Evolutionary conservation across 371 early-diverging fungal genomes (phyloP), one percentile per base, ranked within the genome.

Genomic region (Entomophthora muscae): DNA sequence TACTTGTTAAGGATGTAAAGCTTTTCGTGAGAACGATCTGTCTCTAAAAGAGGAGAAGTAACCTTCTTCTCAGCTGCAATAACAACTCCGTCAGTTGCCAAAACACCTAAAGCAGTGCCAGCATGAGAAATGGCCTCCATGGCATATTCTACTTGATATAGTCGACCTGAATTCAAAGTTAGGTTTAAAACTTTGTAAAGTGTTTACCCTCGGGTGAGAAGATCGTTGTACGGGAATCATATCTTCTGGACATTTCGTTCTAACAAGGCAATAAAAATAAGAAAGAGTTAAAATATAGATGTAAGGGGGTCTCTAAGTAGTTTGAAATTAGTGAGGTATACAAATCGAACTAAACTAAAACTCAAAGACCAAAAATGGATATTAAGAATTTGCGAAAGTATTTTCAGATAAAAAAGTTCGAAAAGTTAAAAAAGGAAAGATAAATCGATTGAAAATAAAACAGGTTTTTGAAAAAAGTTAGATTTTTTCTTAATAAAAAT

Each of bases 131-230:
- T 96, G 64, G 98, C 97, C 72, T 98, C 98, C 68, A 96, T 90
- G 64, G 98, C 98, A 72, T 98, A 98, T 78, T 98, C 98, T 64
- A 98, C 98, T 73, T 98, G 98, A 83, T 96, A 97, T 63, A 97
- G 81, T 67, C 98, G 91, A 64, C 99, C 99, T 93, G 75, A 31
- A 31, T 21, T 53, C 12, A 52, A 28, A 30, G 26, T 57, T 30
- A 53, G 63, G 22, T 61, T 32, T 32, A 7, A 22, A 65, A 31
- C 12, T 29, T 26, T 31, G 22, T 5, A 51, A 26, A 21, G 7
- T 29, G 56, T 59, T 58, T 82, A 91, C 97, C 98, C 81, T 96
- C 96, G 62, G 98, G 98, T 65, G 95, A 95, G 77, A 97, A 97
- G 71, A 93, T 96, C 61, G 98, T 96, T 53, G 96, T 96, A 73